A percentile compares a stretch with the other conserved stretches of the same genome.
Evolutionary conservation across 2,329 filamentous ascomycete species (phyloP).

Genomic region (Fusarium mundagurra): DNA sequence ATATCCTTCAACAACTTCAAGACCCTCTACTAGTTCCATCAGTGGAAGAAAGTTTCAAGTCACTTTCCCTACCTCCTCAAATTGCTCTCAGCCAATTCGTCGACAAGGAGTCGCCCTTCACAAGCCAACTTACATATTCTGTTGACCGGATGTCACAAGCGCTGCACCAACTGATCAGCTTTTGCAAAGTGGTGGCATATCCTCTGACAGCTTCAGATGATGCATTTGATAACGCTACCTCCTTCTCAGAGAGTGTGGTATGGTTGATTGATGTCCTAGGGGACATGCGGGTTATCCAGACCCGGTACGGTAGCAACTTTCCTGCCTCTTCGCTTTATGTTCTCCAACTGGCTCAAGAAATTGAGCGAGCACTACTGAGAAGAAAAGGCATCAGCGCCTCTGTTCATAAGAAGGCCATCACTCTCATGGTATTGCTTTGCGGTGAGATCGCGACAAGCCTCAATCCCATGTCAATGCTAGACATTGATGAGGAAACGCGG

Average conservation of each 20-base stretch:
- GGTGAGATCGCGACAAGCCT: slow-evolving; percentile 51
- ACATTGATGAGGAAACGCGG: slow-evolving; percentile 44
- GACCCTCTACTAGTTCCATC: slow-evolving; percentile 42
- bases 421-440: slow-evolving; percentile 54
- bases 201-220: slow-evolving; percentile 50
- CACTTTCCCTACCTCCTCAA: slow-evolving; percentile 52
- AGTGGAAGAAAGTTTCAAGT: slow-evolving; percentile 41
- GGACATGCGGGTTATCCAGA: slow-evolving; percentile 53
- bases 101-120: slow-evolving; percentile 35
- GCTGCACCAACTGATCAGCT: slow-evolving; percentile 56
- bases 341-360: slow-evolving; percentile 50
- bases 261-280: slow-evolving; percentile 63
- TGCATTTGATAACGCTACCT: slow-evolving; percentile 45
- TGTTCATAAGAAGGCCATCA: slow-evolving; percentile 50
- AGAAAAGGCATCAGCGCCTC: slow-evolving; percentile 26
- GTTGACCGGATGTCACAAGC: slow-evolving; percentile 55
- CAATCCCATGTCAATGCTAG: slow-evolving; percentile 45
- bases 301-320: slow-evolving; percentile 48
- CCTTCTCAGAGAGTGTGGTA: slow-evolving; percentile 53
- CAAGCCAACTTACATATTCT: slow-evolving; percentile 50
- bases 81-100: slow-evolving; percentile 51
- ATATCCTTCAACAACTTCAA: slow-evolving; percentile 49
- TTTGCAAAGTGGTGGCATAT: slow-evolving; percentile 57
- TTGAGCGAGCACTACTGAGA: slow-evolving; percentile 41
- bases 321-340: slow-evolving; percentile 48